Percentiles rank a stretch among this genome's conserved stretches.
These are phyloP conservation scores for Oxyria digyna DNA, from an alignment of 148 eudicot genomes.

Conservation along the genomic window DNA sequence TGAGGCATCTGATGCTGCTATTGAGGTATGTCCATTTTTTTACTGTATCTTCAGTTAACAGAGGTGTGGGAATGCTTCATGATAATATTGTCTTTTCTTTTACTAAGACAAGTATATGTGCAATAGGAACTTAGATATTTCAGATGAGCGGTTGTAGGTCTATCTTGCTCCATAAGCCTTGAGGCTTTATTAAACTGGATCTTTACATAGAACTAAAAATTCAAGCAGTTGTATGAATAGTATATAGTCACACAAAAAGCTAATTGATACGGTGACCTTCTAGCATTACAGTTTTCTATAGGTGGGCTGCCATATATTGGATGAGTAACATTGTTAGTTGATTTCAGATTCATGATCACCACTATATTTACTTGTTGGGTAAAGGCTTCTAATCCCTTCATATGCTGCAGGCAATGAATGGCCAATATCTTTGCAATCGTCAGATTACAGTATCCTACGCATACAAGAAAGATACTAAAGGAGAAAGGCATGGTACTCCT, in stretches of 20 bases:
- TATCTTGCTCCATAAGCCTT: background rate
- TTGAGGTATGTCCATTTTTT: conserved; percentile 37
- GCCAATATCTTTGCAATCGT: conserved; percentile 94
- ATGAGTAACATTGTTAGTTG: background rate
- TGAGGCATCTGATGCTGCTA: conserved; percentile 94
- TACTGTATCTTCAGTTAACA: background rate
- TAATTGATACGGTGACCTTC: no score
- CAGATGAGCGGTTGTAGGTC: no score
- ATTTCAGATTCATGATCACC: background rate
- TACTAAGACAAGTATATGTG: background rate
- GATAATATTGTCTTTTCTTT: background rate
- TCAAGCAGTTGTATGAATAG: background rate
- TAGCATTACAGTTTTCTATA: no score
- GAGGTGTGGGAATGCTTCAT: background rate
- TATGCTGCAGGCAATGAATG: conserved; percentile 81
- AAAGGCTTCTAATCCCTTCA: background rate
- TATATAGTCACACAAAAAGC: background rate
- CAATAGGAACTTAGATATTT: background rate
- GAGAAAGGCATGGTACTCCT: conserved; percentile 97
- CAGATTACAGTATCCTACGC: conserved; percentile 96
- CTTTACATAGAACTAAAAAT: background rate
- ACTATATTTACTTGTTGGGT: background rate
- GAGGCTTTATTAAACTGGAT: background rate
- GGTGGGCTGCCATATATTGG: background rate
- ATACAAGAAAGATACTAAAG: conserved; percentile 95